These are phyloP conservation scores for Lichtheimia corymbifera DNA, from an alignment of 371 early-diverging fungal genomes.

Conservation along the genomic window DNA sequence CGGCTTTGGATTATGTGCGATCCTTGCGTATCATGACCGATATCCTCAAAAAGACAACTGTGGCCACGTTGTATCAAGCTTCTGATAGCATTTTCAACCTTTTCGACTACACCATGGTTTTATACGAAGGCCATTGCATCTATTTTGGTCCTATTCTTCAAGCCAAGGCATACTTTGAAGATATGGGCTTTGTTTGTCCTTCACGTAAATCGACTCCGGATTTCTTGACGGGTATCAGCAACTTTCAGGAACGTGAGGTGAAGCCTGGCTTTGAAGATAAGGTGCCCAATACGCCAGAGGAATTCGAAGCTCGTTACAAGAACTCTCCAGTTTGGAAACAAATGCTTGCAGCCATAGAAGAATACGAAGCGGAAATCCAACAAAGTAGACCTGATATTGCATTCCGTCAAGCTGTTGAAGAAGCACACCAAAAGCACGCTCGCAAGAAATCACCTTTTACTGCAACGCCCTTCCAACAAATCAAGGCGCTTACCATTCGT, in stretches of 20 bases:
- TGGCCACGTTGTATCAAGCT: slow-evolving; percentile 59
- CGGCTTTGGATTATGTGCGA: slow-evolving; percentile 63
- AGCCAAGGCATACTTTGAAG: slow-evolving; percentile 52
- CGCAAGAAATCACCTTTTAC: slow-evolving; percentile 55
- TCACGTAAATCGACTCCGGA: slow-evolving; percentile 68
- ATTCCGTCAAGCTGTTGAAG: slow-evolving; percentile 52
- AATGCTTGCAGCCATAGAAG: slow-evolving; percentile 26
- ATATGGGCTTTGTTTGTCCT: slow-evolving; percentile 56
- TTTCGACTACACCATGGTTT: slow-evolving; percentile 62
- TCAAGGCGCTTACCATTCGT: slow-evolving; percentile 57
- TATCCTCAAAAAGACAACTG: slow-evolving; percentile 51
- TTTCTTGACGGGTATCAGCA: slow-evolving; percentile 61
- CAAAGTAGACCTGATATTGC: slow-evolving; percentile 35
- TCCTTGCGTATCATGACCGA: slow-evolving; percentile 55
- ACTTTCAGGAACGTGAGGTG: slow-evolving; percentile 49
- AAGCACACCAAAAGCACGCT: slow-evolving; percentile 55
- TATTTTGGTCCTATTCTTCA: slow-evolving; percentile 57
- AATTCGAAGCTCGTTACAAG: slow-evolving; percentile 48
- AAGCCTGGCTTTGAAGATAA: slow-evolving; percentile 44
- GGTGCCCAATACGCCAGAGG: slow-evolving; percentile 48
- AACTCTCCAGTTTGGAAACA: slow-evolving; percentile 31
- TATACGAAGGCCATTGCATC: slow-evolving; percentile 59
- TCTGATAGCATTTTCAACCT: slow-evolving; percentile 59
- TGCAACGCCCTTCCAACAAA: slow-evolving; percentile 58
- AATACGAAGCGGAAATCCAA: slow-evolving; percentile 37